Conservation (phyloP, 1,284 basidiomycete genomes). For the Ceratobasidium sp. region DNA sequence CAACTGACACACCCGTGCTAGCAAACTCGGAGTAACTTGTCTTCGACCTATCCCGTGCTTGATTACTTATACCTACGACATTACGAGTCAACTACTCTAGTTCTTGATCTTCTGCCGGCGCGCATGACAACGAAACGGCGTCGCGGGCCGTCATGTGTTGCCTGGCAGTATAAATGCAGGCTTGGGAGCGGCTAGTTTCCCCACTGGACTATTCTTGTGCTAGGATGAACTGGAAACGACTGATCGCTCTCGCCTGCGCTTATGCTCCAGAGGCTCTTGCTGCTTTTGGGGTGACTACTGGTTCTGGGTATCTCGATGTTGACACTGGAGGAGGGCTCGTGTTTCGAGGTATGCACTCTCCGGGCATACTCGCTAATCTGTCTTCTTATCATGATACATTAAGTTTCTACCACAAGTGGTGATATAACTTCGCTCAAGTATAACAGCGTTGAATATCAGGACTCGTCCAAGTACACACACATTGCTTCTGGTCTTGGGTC, state of each 20-base stretch:
- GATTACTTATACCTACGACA: neutral
- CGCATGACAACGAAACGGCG: neutral
- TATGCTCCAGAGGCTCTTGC: conserved; percentile 23
- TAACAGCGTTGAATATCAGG: conserved; percentile 43
- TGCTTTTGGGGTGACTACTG: conserved; percentile 44
- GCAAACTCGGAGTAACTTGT: conserved; percentile 25
- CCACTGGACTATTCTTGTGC: neutral
- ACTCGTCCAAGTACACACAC: conserved; percentile 38
- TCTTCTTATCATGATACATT: neutral
- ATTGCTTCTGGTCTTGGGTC: conserved; percentile 45
- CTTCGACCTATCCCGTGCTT: conserved; percentile 15
- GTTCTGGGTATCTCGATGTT: conserved; percentile 33
- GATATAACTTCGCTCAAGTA: conserved; percentile 47
- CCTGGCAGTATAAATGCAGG: neutral
- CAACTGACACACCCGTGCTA: conserved; percentile 20
- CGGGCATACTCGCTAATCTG: neutral
- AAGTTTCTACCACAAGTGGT: conserved; percentile 37
- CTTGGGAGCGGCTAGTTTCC: neutral
- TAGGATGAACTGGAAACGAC: conserved; percentile 39
- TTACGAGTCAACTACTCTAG: neutral
- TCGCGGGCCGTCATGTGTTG: neutral
- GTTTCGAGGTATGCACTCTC: conserved; percentile 23
- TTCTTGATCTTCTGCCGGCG: conserved; percentile 7
- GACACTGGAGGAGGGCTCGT: conserved; percentile 45
- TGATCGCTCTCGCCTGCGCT: conserved; percentile 23